Evolutionary conservation across 1,284 basidiomycete genomes (phyloP), one percentile per base, ranked within the genome.

Genomic region (Polyporus tsugae): DNA sequence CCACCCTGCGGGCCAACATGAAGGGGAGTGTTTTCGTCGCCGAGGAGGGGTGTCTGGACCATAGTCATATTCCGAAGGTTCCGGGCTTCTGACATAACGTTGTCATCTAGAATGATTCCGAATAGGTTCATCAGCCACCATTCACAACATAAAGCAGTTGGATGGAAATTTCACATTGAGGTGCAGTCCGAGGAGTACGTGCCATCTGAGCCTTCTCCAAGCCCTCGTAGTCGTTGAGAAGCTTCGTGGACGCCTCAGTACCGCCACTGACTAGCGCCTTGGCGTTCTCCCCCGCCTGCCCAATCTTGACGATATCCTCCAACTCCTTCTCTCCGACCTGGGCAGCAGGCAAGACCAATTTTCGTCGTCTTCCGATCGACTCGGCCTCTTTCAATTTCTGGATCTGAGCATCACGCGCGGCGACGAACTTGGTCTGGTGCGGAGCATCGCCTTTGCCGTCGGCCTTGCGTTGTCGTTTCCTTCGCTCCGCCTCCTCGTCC

Each of bases 221-320:
- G 7, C 92, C 91, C 76, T 97, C 94, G 78, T 99, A 99, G 67
- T 98, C 96, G 71, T 95, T 95, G 57, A 99, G 80, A 60, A 99
- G 83, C 70, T 91, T 89, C 41, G 91, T 93, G 64, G 93, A 98
- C 1, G 96, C 95, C 71, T 95, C 94, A 71, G 87, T 92, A 1
- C 93, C 93, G 35, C 90, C 92, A 11, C 86, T 81, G 7, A 99
- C 96, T 73, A 99, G 80, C 6, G 91, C 90, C 76, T 95, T 91
- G 25, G 73, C 73, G 69, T 89, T 91, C 82, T 98, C 95, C 6
- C 96, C 93, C 0, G 94, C 94, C 78, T 95, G 92, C 0, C 97
- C 98, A 74, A 99, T 97, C 85, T 99, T 99, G 75, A 98, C 97
- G 75, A 99, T 99, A 75, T 99, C 96, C 82, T 99, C 98, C 62